Conservation (phyloP, 192 early-diverging fungal species). For the Backusella parvicylindrica region DNA sequence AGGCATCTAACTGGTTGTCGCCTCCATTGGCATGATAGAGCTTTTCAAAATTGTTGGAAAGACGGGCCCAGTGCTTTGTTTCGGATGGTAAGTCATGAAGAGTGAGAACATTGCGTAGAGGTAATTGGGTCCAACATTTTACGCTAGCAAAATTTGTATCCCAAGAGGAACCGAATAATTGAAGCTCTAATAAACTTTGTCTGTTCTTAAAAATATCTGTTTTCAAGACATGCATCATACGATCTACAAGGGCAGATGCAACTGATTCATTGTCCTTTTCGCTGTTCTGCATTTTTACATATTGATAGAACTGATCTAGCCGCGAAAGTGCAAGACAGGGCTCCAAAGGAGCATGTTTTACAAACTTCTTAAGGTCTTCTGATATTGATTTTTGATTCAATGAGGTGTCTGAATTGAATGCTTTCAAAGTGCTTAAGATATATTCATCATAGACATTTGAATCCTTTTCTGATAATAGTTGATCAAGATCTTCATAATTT, state of each 20-base stretch:
- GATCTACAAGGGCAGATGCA: background rate
- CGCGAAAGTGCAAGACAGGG: background rate
- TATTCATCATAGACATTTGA: background rate
- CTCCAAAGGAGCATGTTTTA: slow-evolving; percentile 2
- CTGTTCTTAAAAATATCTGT: background rate
- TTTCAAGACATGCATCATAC: background rate
- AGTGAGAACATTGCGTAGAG: background rate
- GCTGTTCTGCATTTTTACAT: background rate
- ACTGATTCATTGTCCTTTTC: background rate
- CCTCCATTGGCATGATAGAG: background rate
- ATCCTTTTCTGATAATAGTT: background rate
- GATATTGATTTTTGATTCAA: background rate
- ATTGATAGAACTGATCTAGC: slow-evolving; percentile 3
- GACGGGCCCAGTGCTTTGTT: slow-evolving; percentile 13
- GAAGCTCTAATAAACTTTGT: slow-evolving; percentile 3
- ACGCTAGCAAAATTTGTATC: background rate
- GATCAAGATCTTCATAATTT: slow-evolving; percentile 1
- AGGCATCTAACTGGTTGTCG: background rate
- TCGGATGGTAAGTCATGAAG: background rate
- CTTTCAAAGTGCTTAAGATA: background rate
- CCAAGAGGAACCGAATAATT: background rate
- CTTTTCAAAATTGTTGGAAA: slow-evolving; percentile 8
- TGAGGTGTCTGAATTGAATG: background rate
- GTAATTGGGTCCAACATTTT: background rate
- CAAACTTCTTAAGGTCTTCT: background rate